Percentiles rank a stretch among this genome's conserved stretches.
Conservation (phyloP, 2,329 filamentous ascomycete species). For the Colletotrichum sp. region DNA sequence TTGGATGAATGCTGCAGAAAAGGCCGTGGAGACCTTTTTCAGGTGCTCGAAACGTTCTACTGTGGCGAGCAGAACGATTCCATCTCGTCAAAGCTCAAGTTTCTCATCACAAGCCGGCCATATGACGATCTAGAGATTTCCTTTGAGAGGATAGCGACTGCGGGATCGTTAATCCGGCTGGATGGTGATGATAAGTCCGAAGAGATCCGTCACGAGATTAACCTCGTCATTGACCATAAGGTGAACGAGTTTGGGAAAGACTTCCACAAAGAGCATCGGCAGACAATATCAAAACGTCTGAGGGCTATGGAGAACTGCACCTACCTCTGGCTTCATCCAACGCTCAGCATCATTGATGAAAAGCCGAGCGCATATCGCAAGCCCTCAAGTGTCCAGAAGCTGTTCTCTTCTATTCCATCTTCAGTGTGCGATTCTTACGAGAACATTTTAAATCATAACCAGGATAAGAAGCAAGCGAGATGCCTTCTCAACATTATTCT, state of each 20-base stretch:
- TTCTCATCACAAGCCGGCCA: not conserved
- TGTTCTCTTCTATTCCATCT: not conserved
- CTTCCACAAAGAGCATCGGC: not conserved
- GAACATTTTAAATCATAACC: not conserved
- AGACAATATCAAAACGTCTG: conserved; percentile 20
- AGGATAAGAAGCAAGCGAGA: rapidly evolving
- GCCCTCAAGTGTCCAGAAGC: rapidly evolving
- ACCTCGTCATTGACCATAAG: conserved; percentile 30
- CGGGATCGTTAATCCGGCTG: conserved; percentile 23
- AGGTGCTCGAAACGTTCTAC: not conserved
- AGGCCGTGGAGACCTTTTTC: not conserved
- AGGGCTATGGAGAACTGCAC: conserved; percentile 35
- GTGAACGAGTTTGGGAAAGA: conserved; percentile 19
- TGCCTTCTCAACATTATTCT: not conserved
- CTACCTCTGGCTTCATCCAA: conserved; percentile 44
- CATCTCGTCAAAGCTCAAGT: not conserved
- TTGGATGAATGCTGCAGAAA: not conserved
- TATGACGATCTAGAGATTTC: not conserved
- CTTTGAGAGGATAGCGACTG: rapidly evolving
- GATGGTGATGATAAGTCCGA: conserved; percentile 30
- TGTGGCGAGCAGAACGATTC: not conserved
- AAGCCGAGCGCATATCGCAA: not conserved
- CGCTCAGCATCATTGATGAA: conserved; percentile 32
- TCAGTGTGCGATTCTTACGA: not conserved
- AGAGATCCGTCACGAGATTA: conserved; percentile 34